These are phyloP conservation scores for Serpula lacrymans DNA, from an alignment of 768 basidiomycete species.

Conservation along the genomic window DNA sequence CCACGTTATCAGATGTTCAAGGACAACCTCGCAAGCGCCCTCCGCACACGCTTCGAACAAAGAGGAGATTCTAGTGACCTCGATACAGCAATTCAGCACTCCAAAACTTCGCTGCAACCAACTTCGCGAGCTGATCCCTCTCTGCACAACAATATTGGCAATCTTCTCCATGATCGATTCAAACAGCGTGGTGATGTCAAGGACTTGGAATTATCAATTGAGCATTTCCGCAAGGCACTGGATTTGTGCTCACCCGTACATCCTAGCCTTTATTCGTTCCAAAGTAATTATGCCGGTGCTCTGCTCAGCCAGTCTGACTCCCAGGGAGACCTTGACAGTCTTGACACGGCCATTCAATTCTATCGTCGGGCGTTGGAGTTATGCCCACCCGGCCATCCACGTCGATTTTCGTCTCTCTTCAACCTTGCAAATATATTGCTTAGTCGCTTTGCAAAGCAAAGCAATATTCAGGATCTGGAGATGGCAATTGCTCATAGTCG, in stretches of 20 bases:
- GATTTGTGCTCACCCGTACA: conserved; percentile 14
- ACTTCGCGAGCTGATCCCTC: conserved; percentile 7
- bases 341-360: conserved; percentile 9
- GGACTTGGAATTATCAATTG: conserved; percentile 17
- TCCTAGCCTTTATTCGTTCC: conserved; percentile 5
- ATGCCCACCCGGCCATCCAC: conserved; percentile 10
- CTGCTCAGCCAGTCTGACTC: conserved; percentile 9
- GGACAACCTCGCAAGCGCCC: conserved; percentile 12
- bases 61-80: conserved; percentile 19
- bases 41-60: conserved; percentile 15
- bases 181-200: conserved; percentile 6
- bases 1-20: conserved; percentile 11
- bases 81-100: conserved; percentile 19
- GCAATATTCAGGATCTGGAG: conserved; percentile 17
- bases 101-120: conserved; percentile 8
- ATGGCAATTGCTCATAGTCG: conserved; percentile 22
- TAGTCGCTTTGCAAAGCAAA: conserved; percentile 11
- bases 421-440: conserved; percentile 15
- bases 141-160: conserved; percentile 23
- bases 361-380: conserved; percentile 12
- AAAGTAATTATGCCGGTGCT: conserved; percentile 14
- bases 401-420: conserved; percentile 4
- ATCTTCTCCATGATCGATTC: conserved; percentile 19
- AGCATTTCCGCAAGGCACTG: conserved; percentile 19
- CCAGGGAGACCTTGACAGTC: conserved; percentile 6